Evolutionary conservation across 2,329 filamentous ascomycete species (phyloP), one percentile per base, ranked within the genome.

Genomic region (Pseudogymnoascus sp.): DNA sequence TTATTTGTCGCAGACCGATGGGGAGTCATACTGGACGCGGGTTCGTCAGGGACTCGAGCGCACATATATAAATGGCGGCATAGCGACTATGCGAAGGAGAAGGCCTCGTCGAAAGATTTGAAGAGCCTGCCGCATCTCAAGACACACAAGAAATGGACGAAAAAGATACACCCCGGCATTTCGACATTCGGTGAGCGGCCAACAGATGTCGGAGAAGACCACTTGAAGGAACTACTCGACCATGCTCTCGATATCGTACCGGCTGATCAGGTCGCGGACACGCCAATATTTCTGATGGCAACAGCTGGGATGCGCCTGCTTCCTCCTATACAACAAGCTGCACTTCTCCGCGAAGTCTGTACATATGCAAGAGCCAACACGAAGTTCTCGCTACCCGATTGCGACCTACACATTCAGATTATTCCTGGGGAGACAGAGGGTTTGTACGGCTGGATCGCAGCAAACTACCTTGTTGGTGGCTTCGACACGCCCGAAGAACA

Each of bases 401-500:
- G 95, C 78, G 84, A 84, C 65, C 77, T 91, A 40, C 91, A 97
- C 72, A 88, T 99, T 14, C 93, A 97, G 74, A 91, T 97, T 34
- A 99, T 99, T 66, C 86, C 92, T 0, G 95, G 95, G 46, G 93
- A 96, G 75, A 97, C 95, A 0, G 95, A 99, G 75, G 95, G 93
- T 2, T 76, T 99, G 31, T 99, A 97, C 71, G 95, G 95, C 40
- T 99, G 95, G 95, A 89, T 99, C 69, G 93, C 96, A 6, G 90
- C 93, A 62, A 99, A 99, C 73, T 99, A 99, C 72, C 78, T 99
- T 31, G 81, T 99, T 1, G 93, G 92, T 28, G 91, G 92, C 3
- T 97, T 99, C 70, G 90, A 97, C 73, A 80, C 83, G 16, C 88
- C 91, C 0, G 78, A 87, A 60, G 77, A 85, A 12, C 90, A 96